A percentile compares a stretch with the other conserved stretches of the same genome.
Evolutionary conservation across 2,329 filamentous ascomycete genomes (phyloP).

Genomic region (Penicillium sp.): DNA sequence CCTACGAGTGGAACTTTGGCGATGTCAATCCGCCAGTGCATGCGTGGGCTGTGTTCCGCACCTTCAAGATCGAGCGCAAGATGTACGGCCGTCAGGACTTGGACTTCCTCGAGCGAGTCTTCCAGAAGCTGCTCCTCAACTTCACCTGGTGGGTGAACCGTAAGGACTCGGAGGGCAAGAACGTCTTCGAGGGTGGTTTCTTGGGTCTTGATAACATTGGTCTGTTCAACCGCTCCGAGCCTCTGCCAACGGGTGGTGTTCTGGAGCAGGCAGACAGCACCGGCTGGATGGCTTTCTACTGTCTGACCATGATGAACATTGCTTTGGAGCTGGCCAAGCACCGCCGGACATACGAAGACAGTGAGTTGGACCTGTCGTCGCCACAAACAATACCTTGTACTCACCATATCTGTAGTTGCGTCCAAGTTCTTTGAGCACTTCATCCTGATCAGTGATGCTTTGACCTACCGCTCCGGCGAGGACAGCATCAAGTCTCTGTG

Average conservation of each 20-base stretch:
- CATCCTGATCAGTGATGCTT: constrained; percentile 94
- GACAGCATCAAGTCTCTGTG: constrained; percentile 72
- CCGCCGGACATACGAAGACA: constrained; percentile 88
- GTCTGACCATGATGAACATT: constrained; percentile 93
- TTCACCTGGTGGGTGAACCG: constrained; percentile 99
- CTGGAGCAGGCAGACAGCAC: constrained; percentile 96
- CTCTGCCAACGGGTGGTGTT: constrained; percentile 84
- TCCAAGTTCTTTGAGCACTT: constrained; percentile 99
- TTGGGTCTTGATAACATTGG: constrained; percentile 95
- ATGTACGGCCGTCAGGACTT: constrained; percentile 91
- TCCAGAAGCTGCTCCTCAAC: constrained; percentile 91
- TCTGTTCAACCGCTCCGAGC: constrained; percentile 93
- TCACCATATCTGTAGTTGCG: constrained; percentile 52
- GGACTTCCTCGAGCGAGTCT: constrained; percentile 91
- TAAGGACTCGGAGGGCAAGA: constrained; percentile 90
- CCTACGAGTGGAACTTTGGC: constrained; percentile 95
- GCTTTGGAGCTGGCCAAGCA: constrained; percentile 92
- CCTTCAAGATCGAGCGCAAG: constrained; percentile 97
- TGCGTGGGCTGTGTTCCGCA: constrained; percentile 90
- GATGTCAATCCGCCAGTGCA: constrained; percentile 96
- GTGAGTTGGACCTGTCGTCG: constrained; percentile 17
- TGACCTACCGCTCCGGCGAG: constrained; percentile 73
- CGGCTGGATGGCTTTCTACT: constrained; percentile 99
- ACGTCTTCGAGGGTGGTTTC: constrained; percentile 95
- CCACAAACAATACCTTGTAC: neutral